Evolutionary conservation across 306 rosid genomes (phyloP).

Genomic region (Dalbergia cultrata): DNA sequence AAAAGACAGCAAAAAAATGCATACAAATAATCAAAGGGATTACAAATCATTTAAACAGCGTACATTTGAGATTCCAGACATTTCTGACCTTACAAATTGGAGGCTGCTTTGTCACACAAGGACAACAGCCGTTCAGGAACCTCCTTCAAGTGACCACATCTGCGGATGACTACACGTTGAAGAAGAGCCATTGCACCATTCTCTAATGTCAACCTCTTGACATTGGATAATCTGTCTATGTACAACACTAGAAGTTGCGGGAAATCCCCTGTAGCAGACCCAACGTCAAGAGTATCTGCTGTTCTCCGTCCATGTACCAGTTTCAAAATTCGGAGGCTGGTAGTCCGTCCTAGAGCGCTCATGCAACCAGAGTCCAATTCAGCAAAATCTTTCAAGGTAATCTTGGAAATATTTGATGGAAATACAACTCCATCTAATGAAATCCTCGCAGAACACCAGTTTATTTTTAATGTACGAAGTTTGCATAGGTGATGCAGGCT

Average conservation of each 20-base stretch:
- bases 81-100: no score
- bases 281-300: background rate
- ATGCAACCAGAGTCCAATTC: background rate
- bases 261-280: background rate
- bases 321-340: conserved; percentile 40
- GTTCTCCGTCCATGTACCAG: background rate
- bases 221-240: background rate
- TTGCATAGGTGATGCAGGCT: background rate
- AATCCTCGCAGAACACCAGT: background rate
- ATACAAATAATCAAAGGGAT: background rate
- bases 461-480: conserved; percentile 18
- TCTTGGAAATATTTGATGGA: conserved; percentile 20
- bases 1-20: background rate
- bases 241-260: conserved; percentile 14
- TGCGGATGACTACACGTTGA: background rate
- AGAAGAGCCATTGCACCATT: conserved; percentile 19
- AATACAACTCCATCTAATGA: background rate
- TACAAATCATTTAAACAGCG: background rate
- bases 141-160: background rate
- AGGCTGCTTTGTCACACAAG: background rate
- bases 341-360: background rate
- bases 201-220: background rate
- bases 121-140: conserved; percentile 28
- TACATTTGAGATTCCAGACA: background rate
- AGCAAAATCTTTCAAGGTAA: background rate